These are phyloP conservation scores for Suillus plorans DNA, from an alignment of 768 basidiomycete species.

Conservation along the genomic window DNA sequence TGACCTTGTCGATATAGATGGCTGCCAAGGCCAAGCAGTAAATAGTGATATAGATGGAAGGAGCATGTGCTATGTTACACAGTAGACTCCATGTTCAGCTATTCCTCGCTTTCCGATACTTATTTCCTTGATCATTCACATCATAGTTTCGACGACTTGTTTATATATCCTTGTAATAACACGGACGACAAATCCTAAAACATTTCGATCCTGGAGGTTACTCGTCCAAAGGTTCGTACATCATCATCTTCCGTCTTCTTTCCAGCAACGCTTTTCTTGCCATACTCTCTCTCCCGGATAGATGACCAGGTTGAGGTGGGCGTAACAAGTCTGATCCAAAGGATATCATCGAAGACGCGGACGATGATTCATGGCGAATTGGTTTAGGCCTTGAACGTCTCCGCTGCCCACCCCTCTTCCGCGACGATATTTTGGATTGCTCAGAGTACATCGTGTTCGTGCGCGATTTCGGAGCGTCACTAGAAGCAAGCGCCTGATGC, in stretches of 20 bases:
- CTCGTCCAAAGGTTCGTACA: background rate
- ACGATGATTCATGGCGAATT: slow-evolving; percentile 23
- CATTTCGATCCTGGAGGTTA: background rate
- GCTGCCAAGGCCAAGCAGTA: slow-evolving; percentile 59
- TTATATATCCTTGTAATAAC: slow-evolving; percentile 5
- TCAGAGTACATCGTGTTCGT: slow-evolving; percentile 12
- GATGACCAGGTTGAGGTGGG: background rate
- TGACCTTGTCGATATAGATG: slow-evolving; percentile 46
- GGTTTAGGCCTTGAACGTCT: slow-evolving; percentile 13
- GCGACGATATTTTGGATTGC: background rate
- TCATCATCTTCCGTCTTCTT: slow-evolving; percentile 20
- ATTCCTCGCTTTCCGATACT: background rate
- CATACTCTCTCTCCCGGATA: slow-evolving; percentile 21
- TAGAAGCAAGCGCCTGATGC: slow-evolving; percentile 6
- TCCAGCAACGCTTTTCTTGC: slow-evolving; percentile 27
- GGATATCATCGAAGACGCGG: slow-evolving; percentile 27
- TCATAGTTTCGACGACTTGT: background rate
- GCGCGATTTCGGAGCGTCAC: background rate
- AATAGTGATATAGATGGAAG: slow-evolving; percentile 9
- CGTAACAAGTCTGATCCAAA: slow-evolving; percentile 14
- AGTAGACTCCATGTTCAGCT: background rate
- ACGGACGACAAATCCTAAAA: background rate
- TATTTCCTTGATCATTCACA: background rate
- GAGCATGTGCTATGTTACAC: background rate
- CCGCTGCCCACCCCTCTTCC: slow-evolving; percentile 1